phyloP scores from a whole-genome alignment of 2,329 filamentous ascomycete genomes.

The Colletotrichum acutatum region DNA sequence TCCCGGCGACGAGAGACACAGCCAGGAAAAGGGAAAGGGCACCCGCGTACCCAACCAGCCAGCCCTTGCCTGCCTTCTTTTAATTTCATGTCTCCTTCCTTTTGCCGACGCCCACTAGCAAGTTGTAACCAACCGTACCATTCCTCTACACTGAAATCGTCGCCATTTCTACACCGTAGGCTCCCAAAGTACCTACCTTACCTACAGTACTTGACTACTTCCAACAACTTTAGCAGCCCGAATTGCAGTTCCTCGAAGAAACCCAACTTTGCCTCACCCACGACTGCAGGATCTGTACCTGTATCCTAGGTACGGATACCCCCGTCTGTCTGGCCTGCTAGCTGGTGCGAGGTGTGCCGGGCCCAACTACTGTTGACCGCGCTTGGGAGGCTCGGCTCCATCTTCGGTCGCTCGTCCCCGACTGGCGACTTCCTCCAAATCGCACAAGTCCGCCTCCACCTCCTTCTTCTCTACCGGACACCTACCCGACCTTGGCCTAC shows the following conservation, averaged over 20 bases:
- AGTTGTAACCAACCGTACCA: background rate
- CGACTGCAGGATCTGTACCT: background rate
- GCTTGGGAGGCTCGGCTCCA: background rate
- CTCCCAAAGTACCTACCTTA: background rate
- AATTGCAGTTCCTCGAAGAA: background rate
- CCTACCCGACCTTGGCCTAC: background rate
- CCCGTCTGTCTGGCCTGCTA: constrained; percentile 16
- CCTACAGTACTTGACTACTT: background rate
- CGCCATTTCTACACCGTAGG: background rate
- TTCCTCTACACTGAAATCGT: background rate
- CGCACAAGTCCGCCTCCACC: background rate
- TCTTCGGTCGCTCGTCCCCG: constrained; percentile 22
- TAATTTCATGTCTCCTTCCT: too few species aligned
- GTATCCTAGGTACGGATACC: constrained; percentile 6
- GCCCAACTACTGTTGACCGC: constrained; percentile 18
- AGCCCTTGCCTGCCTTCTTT: background rate
- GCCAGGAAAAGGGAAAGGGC: constrained; percentile 1
- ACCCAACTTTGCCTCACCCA: background rate
- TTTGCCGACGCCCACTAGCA: background rate
- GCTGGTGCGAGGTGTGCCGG: constrained; percentile 21
- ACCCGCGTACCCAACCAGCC: background rate
- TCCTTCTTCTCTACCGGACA: constrained; percentile 1
- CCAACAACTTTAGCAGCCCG: background rate
- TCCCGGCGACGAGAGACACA: background rate
- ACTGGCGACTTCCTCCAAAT: background rate